Percentiles rank a stretch among this genome's conserved stretches.
phyloP scores from a whole-genome alignment of 176 grass and related monocot species.

The Eremochloa ophiuroides region DNA sequence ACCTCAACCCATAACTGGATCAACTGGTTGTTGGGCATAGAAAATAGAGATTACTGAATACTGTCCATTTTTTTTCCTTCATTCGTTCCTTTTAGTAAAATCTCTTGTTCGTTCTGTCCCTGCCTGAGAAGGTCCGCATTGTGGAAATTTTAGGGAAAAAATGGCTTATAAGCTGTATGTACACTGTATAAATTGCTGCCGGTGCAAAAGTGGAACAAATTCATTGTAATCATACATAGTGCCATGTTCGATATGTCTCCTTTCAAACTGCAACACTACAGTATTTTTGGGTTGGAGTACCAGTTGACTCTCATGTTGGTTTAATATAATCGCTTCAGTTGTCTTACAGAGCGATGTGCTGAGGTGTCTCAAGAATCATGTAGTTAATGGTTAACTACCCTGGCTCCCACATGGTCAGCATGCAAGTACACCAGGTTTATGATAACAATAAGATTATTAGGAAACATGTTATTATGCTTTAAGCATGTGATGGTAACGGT shows the following conservation, averaged over 20 bases:
- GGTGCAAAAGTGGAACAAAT: constrained; percentile 8
- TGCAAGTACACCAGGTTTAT: not conserved
- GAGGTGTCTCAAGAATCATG: not conserved
- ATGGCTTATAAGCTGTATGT: not conserved
- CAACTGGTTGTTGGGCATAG: not conserved
- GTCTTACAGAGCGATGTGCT: not conserved
- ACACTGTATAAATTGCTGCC: constrained; percentile 21
- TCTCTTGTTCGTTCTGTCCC: not conserved
- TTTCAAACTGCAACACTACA: not conserved
- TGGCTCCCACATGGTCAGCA: constrained; percentile 18
- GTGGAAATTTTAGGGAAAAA: constrained; percentile 3
- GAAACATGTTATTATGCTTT: constrained; percentile 3
- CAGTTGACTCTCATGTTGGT: too few relatives aligned
- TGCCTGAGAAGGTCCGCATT: not conserved
- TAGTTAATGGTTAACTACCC: not conserved
- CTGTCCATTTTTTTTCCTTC: not conserved
- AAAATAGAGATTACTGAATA: constrained; percentile 9
- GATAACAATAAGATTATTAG: not conserved
- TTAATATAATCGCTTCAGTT: too few relatives aligned
- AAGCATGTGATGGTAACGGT: constrained; percentile 17
- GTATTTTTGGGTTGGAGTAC: not conserved
- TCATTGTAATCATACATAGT: not conserved
- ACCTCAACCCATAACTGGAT: too few relatives aligned
- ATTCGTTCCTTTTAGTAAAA: constrained; percentile 29
- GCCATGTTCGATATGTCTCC: not conserved